Conservation (phyloP, 164 flowering plant species). For the Magnolia kwangsiensis region DNA sequence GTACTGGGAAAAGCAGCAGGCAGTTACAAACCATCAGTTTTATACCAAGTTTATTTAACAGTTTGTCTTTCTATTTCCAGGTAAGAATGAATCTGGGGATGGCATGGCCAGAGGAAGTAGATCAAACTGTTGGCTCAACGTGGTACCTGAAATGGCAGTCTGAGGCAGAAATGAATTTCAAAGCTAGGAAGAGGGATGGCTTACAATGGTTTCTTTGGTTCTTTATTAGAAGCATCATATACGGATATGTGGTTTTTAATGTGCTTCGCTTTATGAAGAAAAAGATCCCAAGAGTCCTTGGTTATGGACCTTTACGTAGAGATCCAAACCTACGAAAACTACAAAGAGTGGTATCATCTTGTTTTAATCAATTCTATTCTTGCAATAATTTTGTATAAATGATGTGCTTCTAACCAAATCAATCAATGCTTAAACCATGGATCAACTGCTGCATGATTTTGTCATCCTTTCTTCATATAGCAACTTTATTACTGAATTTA, state of each 20-base stretch:
- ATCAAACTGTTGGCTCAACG: constrained; percentile 58
- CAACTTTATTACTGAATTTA: not conserved
- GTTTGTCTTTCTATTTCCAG: constrained; percentile 28
- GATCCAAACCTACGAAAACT: constrained; percentile 63
- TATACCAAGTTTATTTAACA: not conserved
- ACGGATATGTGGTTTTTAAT: constrained; percentile 59
- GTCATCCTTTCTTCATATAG: not conserved
- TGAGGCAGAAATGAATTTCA: constrained; percentile 62
- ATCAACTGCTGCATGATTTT: not conserved
- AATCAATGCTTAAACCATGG: not conserved
- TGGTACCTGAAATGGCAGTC: constrained; percentile 91
- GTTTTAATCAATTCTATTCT: not conserved
- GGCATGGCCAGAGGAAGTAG: constrained; percentile 85
- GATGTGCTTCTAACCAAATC: too few relatives aligned
- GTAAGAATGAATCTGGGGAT: constrained; percentile 69
- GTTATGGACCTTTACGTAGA: constrained; percentile 68
- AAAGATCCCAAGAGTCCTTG: constrained; percentile 60
- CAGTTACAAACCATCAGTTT: not conserved
- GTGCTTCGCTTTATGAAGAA: constrained; percentile 52
- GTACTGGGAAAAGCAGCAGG: not conserved
- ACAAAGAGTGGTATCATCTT: constrained; percentile 59
- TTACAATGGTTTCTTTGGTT: constrained; percentile 62
- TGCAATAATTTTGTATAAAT: not conserved
- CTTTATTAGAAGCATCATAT: constrained; percentile 45
- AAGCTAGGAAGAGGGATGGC: constrained; percentile 48